Evolutionary conservation across 2,329 filamentous ascomycete genomes (phyloP), one percentile per base, ranked within the genome.

Genomic region (Diaporthe caulivora): DNA sequence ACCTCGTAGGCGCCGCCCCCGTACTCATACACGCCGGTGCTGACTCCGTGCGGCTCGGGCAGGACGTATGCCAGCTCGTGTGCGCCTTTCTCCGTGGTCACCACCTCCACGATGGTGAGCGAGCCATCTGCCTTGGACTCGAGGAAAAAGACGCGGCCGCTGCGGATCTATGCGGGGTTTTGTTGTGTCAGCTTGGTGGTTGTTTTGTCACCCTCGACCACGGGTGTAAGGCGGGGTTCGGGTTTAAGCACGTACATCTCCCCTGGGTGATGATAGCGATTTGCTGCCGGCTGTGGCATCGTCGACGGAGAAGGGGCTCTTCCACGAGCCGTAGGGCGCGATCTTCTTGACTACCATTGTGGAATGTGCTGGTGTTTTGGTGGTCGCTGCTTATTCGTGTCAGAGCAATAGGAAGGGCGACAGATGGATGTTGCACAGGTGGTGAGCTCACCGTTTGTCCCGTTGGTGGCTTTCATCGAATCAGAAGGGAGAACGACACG

Each of bases 21-120:
- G 58, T 73, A 73, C 57, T 73, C 72, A 44, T 73, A 73, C 26
- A 73, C 72, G 34, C 42, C 18, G 6, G 72, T 73, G 69, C 72
- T 44, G 2, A 71, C 72, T 1, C 68, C 58, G 40, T 71, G 69
- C 5, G 58, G 21, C 77, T 77, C 1, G 84, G 75, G 8, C 24
- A 73, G 68, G 29, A 73, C 57, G 21, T 67, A 42, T 5, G n/a
- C 42, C 24, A 71, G 47, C 40, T 51, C 47, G 26, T 24, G 29
- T 10, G 70, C 21, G 9, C 58, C 57, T 2, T 21, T 76, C 3
- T 79, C 78, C 11, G 80, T 78, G 2, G 79, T 72, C 15, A 78
- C 78, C 37, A 85, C 77, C 76, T 87, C 83, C 10, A 88, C 80
- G 51, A 90, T 86, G 21, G 81, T 82, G 44, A 77, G 83, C 21